A percentile compares a stretch with the other conserved stretches of the same genome.
Conservation (phyloP, 2,329 filamentous ascomycete genomes). For the Neonectria magnoliae region DNA sequence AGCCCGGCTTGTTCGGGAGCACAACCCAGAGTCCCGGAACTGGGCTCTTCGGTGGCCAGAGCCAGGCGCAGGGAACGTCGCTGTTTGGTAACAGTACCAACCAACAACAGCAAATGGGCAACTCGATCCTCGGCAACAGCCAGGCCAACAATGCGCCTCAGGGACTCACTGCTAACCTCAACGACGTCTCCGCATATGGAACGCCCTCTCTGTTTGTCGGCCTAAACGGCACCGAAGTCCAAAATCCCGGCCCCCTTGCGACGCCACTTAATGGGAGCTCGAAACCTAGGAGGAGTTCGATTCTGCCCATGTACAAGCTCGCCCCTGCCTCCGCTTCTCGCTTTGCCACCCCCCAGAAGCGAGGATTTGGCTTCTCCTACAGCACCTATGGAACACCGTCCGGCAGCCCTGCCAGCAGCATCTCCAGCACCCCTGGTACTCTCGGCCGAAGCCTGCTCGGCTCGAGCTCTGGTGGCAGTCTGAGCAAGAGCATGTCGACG, state of each 20-base stretch:
- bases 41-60: conserved; percentile 65
- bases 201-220: conserved; percentile 86
- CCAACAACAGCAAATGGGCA: conserved; percentile 60
- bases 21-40: conserved; percentile 56
- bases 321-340: conserved; percentile 83
- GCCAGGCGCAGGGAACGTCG: conserved; percentile 53
- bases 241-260: conserved; percentile 87
- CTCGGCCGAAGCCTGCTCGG: conserved; percentile 72
- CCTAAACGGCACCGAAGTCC: conserved; percentile 68
- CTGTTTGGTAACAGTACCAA: conserved; percentile 59
- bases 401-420: conserved; percentile 71
- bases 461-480: conserved; percentile 73
- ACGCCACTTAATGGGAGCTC: conserved; percentile 82
- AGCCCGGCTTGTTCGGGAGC: conserved; percentile 63
- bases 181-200: conserved; percentile 89
- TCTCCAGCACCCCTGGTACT: conserved; percentile 73
- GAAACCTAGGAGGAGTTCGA: conserved; percentile 81
- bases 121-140: conserved; percentile 68
- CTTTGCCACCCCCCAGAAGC: conserved; percentile 84
- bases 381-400: conserved; percentile 88
- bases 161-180: conserved; percentile 79
- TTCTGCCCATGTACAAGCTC: conserved; percentile 87
- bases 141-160: conserved; percentile 65
- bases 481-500: conserved; percentile 89
- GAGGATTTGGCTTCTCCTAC: conserved; percentile 92